A percentile compares a stretch with the other conserved stretches of the same genome.
Evolutionary conservation across 2,329 filamentous ascomycete species (phyloP).

Genomic region (Hymenoscyphus infarciens): DNA sequence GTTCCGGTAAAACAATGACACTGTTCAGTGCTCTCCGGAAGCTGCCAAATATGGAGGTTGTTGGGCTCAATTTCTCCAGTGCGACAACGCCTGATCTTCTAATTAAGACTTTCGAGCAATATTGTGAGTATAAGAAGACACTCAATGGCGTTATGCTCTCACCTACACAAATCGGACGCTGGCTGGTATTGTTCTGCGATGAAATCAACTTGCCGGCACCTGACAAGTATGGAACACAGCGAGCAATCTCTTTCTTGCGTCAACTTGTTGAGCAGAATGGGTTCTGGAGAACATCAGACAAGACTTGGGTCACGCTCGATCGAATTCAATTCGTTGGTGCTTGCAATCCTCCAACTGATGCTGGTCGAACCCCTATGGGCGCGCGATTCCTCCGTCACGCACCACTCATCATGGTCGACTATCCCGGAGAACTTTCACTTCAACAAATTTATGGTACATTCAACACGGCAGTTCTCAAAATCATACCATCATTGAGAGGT

Average conservation of each 20-base stretch:
- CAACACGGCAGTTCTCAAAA: constrained; percentile 93
- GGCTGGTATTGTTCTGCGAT: constrained; percentile 98
- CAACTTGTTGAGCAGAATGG: constrained; percentile 98
- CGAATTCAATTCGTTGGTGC: constrained; percentile 98
- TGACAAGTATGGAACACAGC: constrained; percentile 95
- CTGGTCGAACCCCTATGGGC: constrained; percentile 90
- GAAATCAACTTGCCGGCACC: constrained; percentile 98
- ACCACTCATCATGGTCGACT: constrained; percentile 99
- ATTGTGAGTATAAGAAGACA: constrained; percentile 99
- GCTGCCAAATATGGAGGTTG: constrained; percentile 97
- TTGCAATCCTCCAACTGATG: constrained; percentile 97
- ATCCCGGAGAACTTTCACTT: constrained; percentile 90
- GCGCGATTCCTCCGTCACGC: constrained; percentile 92
- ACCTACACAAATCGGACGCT: constrained; percentile 92
- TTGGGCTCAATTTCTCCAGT: constrained; percentile 98
- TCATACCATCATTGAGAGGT: constrained; percentile 89
- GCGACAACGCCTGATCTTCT: constrained; percentile 96
- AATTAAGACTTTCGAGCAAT: constrained; percentile 99
- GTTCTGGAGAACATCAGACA: constrained; percentile 97
- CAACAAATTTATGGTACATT: constrained; percentile 98
- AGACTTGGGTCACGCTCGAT: constrained; percentile 95
- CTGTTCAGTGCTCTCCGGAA: constrained; percentile 96
- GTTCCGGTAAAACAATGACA: constrained; percentile 99
- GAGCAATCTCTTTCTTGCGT: constrained; percentile 93
- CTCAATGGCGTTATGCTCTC: constrained; percentile 93